Percentiles rank a stretch among this genome's conserved stretches.
phyloP scores from a whole-genome alignment of 2,329 filamentous ascomycete genomes.

The Aureobasidium sp. region DNA sequence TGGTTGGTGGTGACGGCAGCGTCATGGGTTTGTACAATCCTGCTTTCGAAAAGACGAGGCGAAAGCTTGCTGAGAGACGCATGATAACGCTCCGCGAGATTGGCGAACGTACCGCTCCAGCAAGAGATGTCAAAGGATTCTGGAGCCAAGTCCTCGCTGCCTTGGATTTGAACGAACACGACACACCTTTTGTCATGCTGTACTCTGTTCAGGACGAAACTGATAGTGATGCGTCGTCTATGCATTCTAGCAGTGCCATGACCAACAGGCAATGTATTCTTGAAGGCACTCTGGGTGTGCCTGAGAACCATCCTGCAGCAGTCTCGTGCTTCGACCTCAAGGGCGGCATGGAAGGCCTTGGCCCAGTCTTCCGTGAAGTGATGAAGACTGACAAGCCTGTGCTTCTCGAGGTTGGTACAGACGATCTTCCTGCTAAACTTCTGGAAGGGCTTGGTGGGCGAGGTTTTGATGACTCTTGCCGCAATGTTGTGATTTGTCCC shows the following conservation, averaged over 20 bases:
- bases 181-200: slow-evolving; percentile 67
- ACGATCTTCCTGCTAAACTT: slow-evolving; percentile 55
- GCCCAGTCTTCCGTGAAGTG: slow-evolving; percentile 66
- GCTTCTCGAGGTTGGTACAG: slow-evolving; percentile 55
- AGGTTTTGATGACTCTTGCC: slow-evolving; percentile 63
- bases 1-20: slow-evolving; percentile 61
- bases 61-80: slow-evolving; percentile 68
- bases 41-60: slow-evolving; percentile 69
- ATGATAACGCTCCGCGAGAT: slow-evolving; percentile 74
- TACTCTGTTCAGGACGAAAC: slow-evolving; percentile 66
- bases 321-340: slow-evolving; percentile 59
- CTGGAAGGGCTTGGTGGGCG: slow-evolving; percentile 60
- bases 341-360: slow-evolving; percentile 63
- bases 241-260: slow-evolving; percentile 56
- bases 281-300: slow-evolving; percentile 64
- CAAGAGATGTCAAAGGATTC: slow-evolving; percentile 64
- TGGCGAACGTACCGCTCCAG: slow-evolving; percentile 63
- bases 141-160: slow-evolving; percentile 63
- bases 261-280: slow-evolving; percentile 55
- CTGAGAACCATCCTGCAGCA: slow-evolving; percentile 53
- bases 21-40: slow-evolving; percentile 67
- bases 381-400: slow-evolving; percentile 60
- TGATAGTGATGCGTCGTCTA: slow-evolving; percentile 63
- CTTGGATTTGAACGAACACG: slow-evolving; percentile 64
- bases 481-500: slow-evolving; percentile 66